phyloP scores from a whole-genome alignment of 257 asterid species.

The Eucommia ulmoides region DNA sequence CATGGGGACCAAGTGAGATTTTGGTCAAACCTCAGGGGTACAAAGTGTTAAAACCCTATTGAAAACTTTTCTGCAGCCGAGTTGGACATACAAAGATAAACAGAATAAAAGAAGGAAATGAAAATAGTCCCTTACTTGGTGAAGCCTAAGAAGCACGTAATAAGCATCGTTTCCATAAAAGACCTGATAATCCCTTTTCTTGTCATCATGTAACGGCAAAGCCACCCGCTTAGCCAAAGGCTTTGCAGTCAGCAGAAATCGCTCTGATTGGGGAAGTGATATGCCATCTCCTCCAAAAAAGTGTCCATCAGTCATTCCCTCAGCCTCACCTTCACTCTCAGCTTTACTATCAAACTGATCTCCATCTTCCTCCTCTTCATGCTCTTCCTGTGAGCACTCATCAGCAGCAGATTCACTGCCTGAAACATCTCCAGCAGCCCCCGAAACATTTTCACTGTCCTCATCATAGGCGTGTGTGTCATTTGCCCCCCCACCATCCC shows the following conservation, averaged over 20 bases:
- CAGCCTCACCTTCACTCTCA: constrained; percentile 97
- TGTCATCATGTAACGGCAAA: constrained; percentile 20
- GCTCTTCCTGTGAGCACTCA: constrained; percentile 78
- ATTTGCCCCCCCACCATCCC: constrained; percentile 61
- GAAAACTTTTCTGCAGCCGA: no score
- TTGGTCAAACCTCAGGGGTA: no score
- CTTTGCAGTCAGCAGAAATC: constrained; percentile 45
- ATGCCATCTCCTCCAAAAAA: constrained; percentile 47
- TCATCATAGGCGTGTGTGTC: constrained; percentile 82
- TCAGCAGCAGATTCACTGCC: constrained; percentile 93
- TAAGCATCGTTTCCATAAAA: constrained; percentile 87
- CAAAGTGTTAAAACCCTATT: no score
- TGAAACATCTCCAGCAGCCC: constrained; percentile 77
- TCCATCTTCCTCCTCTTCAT: constrained; percentile 69
- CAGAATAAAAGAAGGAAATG: neutral
- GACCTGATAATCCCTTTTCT: constrained; percentile 29
- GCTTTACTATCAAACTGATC: constrained; percentile 75
- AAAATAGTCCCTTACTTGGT: constrained; percentile 47
- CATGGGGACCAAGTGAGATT: no score
- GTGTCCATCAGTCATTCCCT: constrained; percentile 60
- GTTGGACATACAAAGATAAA: neutral
- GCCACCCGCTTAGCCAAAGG: constrained; percentile 71
- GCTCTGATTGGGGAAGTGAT: constrained; percentile 45
- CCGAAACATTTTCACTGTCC: constrained; percentile 73
- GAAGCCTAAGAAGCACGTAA: constrained; percentile 88